phyloP scores from a whole-genome alignment of 371 early-diverging fungal genomes.

The Thermomucor indicae-seudaticae region DNA sequence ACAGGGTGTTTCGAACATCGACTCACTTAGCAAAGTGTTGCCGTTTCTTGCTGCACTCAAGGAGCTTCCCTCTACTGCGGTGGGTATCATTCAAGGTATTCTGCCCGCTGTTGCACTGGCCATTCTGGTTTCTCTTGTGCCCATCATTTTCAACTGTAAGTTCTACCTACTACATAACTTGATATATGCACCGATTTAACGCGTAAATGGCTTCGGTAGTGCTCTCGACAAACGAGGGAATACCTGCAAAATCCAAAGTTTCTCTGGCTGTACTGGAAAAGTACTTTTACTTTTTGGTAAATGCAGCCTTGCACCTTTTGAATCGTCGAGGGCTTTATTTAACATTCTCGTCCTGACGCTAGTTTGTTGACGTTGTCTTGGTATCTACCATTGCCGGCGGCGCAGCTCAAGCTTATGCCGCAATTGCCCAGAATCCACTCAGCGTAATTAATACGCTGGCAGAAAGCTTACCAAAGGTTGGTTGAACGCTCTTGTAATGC shows the following conservation, averaged over 20 bases:
- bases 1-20: constrained; percentile 56
- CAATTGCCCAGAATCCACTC: constrained; percentile 40
- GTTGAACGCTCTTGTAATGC: constrained; percentile 15
- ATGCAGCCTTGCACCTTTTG: not conserved
- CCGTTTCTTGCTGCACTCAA: constrained; percentile 43
- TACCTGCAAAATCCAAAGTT: constrained; percentile 57
- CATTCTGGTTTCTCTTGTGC: constrained; percentile 68
- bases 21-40: constrained; percentile 47
- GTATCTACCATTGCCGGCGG: constrained; percentile 72
- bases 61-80: constrained; percentile 23
- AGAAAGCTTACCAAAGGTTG: constrained; percentile 59
- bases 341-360: not conserved
- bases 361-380: constrained; percentile 81
- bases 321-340: not conserved
- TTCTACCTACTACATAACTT: not conserved
- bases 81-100: constrained; percentile 76
- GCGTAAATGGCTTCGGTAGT: constrained; percentile 16
- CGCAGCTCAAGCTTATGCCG: constrained; percentile 41
- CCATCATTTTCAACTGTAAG: constrained; percentile 59
- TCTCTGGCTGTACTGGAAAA: constrained; percentile 58
- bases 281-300: constrained; percentile 75
- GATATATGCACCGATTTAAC: not conserved
- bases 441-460: constrained; percentile 51
- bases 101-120: constrained; percentile 72
- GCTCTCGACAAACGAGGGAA: constrained; percentile 68